Conservation (phyloP, 768 basidiomycete genomes). For the Psilocybe subaeruginosa region DNA sequence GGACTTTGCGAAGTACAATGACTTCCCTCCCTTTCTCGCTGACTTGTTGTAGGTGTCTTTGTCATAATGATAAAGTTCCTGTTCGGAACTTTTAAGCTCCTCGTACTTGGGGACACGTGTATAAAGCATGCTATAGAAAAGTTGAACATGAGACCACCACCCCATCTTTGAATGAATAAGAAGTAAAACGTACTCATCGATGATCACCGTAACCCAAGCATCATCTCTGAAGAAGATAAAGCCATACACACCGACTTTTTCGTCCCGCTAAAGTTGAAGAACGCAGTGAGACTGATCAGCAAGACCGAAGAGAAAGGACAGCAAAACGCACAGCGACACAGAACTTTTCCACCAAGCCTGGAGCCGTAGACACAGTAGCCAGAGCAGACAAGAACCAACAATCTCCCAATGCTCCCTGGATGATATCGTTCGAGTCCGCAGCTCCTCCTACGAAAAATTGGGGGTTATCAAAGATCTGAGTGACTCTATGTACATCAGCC, state of each 20-base stretch:
- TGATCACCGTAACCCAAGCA: conserved; percentile 54
- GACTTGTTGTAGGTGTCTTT: conserved; percentile 46
- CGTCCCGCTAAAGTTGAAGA: conserved; percentile 40
- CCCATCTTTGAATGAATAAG: not conserved
- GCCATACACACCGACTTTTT: conserved; percentile 57
- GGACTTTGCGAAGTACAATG: conserved; percentile 52
- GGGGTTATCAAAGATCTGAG: conserved; percentile 56
- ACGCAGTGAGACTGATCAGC: not conserved
- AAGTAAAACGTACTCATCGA: conserved; percentile 49
- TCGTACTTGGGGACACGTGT: conserved; percentile 54
- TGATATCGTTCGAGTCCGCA: conserved; percentile 47
- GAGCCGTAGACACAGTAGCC: conserved; percentile 49
- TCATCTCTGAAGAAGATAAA: conserved; percentile 60
- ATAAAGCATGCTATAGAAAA: conserved; percentile 43
- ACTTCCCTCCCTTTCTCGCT: conserved; percentile 51
- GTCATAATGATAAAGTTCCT: conserved; percentile 53
- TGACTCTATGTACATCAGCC: conserved; percentile 38
- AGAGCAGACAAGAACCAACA: conserved; percentile 62
- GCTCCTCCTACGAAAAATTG: conserved; percentile 30
- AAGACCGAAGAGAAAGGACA: not conserved
- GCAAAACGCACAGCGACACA: conserved; percentile 31
- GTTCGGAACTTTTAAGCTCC: conserved; percentile 41
- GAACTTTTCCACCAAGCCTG: conserved; percentile 51
- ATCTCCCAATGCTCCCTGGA: conserved; percentile 55
- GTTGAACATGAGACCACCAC: not conserved